A percentile compares a stretch with the other conserved stretches of the same genome.
Evolutionary conservation across 1,284 basidiomycete genomes (phyloP).

Genomic region (Mycosarcoma maydis): DNA sequence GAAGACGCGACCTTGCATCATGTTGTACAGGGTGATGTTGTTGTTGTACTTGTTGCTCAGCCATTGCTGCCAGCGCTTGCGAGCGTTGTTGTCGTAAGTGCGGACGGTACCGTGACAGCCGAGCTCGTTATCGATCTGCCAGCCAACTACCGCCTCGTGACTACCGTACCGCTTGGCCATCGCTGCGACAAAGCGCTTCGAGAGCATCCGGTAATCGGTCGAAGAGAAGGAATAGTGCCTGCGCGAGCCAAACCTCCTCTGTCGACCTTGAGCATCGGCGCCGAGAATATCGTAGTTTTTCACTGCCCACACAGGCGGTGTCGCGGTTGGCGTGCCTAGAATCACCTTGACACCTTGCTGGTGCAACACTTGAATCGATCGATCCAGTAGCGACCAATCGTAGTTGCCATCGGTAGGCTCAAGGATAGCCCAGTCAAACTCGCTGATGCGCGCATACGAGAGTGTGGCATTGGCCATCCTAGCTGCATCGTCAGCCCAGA

Average conservation of each 20-base stretch:
- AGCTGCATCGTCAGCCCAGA: slow-evolving; percentile 39
- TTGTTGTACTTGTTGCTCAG: slow-evolving; percentile 45
- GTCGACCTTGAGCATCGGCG: slow-evolving; percentile 28
- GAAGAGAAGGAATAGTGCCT: slow-evolving; percentile 42
- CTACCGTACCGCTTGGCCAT: slow-evolving; percentile 48
- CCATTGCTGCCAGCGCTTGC: slow-evolving; percentile 40
- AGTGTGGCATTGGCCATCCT: slow-evolving; percentile 44
- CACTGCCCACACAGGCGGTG: slow-evolving; percentile 50
- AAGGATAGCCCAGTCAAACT: slow-evolving; percentile 52
- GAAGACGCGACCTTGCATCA: slow-evolving; percentile 47
- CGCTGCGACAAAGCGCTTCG: slow-evolving; percentile 34
- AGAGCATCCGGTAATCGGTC: slow-evolving; percentile 43
- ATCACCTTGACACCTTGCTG: slow-evolving; percentile 49
- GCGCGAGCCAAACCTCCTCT: slow-evolving; percentile 38
- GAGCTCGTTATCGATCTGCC: slow-evolving; percentile 53
- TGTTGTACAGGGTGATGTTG: slow-evolving; percentile 42
- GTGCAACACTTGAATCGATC: slow-evolving; percentile 31
- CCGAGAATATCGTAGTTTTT: slow-evolving; percentile 50
- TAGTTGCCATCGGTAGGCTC: slow-evolving; percentile 48
- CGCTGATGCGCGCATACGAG: slow-evolving; percentile 45
- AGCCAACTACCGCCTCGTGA: slow-evolving; percentile 29
- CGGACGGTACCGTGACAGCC: slow-evolving; percentile 41
- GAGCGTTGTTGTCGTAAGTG: slow-evolving; percentile 41
- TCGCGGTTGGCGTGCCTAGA: slow-evolving; percentile 48
- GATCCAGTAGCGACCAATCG: slow-evolving; percentile 40